A percentile compares a stretch with the other conserved stretches of the same genome.
phyloP scores from a whole-genome alignment of 352 stramenopile species.

The Pythium biforme region DNA sequence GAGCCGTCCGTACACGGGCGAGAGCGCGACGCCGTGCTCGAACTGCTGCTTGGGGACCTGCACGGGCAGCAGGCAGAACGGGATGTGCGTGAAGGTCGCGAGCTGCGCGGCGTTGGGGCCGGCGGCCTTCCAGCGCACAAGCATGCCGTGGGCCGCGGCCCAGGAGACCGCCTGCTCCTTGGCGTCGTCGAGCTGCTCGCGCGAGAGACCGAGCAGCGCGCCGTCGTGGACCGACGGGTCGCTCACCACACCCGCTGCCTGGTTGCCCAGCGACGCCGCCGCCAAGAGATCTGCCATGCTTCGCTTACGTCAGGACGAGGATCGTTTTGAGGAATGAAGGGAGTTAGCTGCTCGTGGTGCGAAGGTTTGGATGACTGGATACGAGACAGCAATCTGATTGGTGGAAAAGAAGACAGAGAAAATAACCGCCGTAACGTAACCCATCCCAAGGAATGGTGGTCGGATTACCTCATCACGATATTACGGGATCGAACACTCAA shows the following conservation, averaged over 20 bases:
- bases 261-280: slow-evolving; percentile 22
- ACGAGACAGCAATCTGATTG: background rate
- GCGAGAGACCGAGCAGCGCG: slow-evolving; percentile 39
- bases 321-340: background rate
- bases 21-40: slow-evolving; percentile 61
- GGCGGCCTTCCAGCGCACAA: slow-evolving; percentile 60
- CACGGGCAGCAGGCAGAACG: slow-evolving; percentile 70
- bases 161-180: slow-evolving; percentile 77
- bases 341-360: slow-evolving; percentile 1
- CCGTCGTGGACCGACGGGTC: slow-evolving; percentile 29
- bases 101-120: slow-evolving; percentile 27
- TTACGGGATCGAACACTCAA: background rate
- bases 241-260: slow-evolving; percentile 1
- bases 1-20: slow-evolving; percentile 68
- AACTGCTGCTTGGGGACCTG: slow-evolving; percentile 62
- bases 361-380: slow-evolving; percentile 2
- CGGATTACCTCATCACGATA: slow-evolving; percentile 12
- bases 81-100: slow-evolving; percentile 72
- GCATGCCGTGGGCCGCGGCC: slow-evolving; percentile 67
- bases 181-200: slow-evolving; percentile 40
- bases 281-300: slow-evolving; percentile 31
- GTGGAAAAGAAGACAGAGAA: slow-evolving; percentile 8
- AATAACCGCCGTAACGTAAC: slow-evolving; percentile 8
- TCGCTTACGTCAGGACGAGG: background rate
- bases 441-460: slow-evolving; percentile 5